Conservation (phyloP, 1,139 yeast species). For the Zygosaccharomyces sapae region DNA sequence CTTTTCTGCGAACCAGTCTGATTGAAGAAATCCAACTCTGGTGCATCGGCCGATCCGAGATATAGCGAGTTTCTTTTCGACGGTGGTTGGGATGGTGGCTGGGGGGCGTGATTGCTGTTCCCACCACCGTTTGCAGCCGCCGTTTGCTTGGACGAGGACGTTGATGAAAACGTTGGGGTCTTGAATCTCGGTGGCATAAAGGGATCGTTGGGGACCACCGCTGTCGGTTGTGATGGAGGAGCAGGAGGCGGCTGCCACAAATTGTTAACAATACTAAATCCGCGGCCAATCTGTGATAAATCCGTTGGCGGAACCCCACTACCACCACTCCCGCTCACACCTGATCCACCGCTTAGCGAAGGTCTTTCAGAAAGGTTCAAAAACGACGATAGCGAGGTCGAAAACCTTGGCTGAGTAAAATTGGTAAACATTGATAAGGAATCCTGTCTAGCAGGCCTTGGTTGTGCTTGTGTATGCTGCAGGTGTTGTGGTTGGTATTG, state of each 20-base stretch:
- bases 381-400: constrained; percentile 27
- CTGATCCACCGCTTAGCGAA: constrained; percentile 24
- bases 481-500: constrained; percentile 10
- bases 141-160: no score
- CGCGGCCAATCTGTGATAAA: constrained; percentile 33
- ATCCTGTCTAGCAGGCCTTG: constrained; percentile 21
- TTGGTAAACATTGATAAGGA: constrained; percentile 31
- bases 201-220: constrained; percentile 33
- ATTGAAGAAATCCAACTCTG: constrained; percentile 24
- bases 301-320: constrained; percentile 16
- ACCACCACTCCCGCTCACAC: background rate
- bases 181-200: constrained; percentile 39
- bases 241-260: constrained; percentile 24
- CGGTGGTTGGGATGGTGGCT: constrained; percentile 16
- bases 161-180: constrained; percentile 32
- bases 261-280: constrained; percentile 38
- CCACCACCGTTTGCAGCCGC: background rate
- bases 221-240: constrained; percentile 38
- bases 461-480: background rate
- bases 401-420: constrained; percentile 28
- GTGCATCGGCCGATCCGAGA: constrained; percentile 21
- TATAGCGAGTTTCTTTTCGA: constrained; percentile 27
- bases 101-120: constrained; percentile 2
- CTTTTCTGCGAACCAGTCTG: constrained; percentile 12
- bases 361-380: constrained; percentile 22